These are phyloP conservation scores for Leptodontidium sp. DNA, from an alignment of 2,329 filamentous ascomycete genomes.

Conservation along the genomic window DNA sequence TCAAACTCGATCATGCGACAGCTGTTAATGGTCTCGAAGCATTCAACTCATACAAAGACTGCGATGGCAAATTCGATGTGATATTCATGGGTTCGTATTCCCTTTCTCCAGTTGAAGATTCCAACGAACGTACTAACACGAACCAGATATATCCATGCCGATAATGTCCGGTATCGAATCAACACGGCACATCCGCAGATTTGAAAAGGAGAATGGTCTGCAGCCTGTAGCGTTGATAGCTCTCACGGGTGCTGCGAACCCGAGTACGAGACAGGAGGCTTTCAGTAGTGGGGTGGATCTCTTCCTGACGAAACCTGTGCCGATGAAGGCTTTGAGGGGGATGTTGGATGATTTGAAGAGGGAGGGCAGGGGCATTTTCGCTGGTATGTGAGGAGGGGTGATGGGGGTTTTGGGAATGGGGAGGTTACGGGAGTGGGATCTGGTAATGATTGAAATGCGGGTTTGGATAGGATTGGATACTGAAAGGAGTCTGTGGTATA, in stretches of 20 bases:
- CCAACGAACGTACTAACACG: conserved; percentile 15
- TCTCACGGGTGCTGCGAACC: conserved; percentile 60
- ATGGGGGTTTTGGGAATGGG: not conserved
- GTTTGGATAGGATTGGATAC: not conserved
- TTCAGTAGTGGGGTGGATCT: conserved; percentile 61
- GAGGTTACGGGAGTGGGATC: not conserved
- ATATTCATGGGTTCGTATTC: conserved; percentile 56
- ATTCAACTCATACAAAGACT: conserved; percentile 48
- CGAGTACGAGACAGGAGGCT: conserved; percentile 57
- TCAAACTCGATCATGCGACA: conserved; percentile 47
- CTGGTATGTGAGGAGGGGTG: conserved; percentile 11
- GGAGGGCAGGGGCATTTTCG: conserved; percentile 33
- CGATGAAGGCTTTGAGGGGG: conserved; percentile 43
- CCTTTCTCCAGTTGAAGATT: not conserved
- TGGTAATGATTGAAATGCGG: not conserved
- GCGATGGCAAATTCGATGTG: conserved; percentile 49
- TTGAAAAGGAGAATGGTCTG: conserved; percentile 54
- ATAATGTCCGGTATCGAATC: conserved; percentile 60
- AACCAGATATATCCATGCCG: conserved; percentile 62
- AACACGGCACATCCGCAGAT: conserved; percentile 57
- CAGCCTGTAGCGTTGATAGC: conserved; percentile 58
- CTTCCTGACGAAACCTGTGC: conserved; percentile 62
- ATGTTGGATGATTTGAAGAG: conserved; percentile 45
- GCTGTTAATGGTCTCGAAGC: conserved; percentile 58
- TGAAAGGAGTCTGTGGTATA: not conserved